Conservation (phyloP, 2,329 filamentous ascomycete genomes). For the Fusarium sp. region DNA sequence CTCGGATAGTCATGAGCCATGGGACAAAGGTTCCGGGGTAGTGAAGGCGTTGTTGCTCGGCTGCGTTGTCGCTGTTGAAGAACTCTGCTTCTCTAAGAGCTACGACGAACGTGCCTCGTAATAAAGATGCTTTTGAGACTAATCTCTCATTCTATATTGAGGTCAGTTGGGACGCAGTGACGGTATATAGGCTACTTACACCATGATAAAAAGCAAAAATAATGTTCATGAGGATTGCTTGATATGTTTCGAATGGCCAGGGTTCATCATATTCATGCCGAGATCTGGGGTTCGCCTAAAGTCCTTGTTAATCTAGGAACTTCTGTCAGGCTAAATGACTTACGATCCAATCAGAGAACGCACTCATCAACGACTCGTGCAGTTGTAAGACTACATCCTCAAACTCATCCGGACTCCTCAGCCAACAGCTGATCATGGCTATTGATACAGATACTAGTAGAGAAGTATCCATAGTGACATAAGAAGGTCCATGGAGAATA, state of each 20-base stretch:
- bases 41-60: constrained; percentile 48
- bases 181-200: constrained; percentile 27
- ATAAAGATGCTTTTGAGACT: constrained; percentile 45
- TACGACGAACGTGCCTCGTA: constrained; percentile 49
- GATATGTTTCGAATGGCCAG: constrained; percentile 47
- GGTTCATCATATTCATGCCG: constrained; percentile 26
- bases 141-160: constrained; percentile 42
- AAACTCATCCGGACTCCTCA: constrained; percentile 42
- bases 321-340: not conserved
- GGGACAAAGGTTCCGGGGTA: constrained; percentile 52
- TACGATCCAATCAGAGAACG: constrained; percentile 44
- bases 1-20: constrained; percentile 44
- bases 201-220: constrained; percentile 52
- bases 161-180: not conserved
- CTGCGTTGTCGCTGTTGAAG: constrained; percentile 48
- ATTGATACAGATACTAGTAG: constrained; percentile 43
- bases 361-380: constrained; percentile 46
- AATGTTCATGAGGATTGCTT: constrained; percentile 50
- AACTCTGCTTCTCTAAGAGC: constrained; percentile 49
- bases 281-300: constrained; percentile 28
- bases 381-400: constrained; percentile 43
- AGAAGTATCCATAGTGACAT: constrained; percentile 44
- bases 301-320: not conserved
- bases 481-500: constrained; percentile 51
- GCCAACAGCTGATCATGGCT: constrained; percentile 53